These are phyloP conservation scores for Westerdykella sp. DNA, from an alignment of 2,329 filamentous ascomycete genomes.

Conservation along the genomic window DNA sequence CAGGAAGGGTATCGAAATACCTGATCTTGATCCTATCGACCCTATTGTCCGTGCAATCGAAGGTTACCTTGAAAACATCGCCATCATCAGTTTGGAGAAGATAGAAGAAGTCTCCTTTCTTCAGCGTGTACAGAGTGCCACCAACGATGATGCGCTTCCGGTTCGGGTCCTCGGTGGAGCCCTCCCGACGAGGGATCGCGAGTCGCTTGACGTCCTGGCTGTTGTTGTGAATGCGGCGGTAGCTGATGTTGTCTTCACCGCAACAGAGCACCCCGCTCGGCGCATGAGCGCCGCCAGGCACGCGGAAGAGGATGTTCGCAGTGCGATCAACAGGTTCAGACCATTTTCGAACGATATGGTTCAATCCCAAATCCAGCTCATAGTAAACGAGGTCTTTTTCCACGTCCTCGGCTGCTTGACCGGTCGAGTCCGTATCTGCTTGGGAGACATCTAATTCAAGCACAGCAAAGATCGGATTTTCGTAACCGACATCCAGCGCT, in stretches of 20 bases:
- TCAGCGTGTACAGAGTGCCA: slow-evolving; percentile 96
- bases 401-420: slow-evolving; percentile 69
- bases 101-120: slow-evolving; percentile 88
- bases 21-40: slow-evolving; percentile 85
- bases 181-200: slow-evolving; percentile 78
- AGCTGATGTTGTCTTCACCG: slow-evolving; percentile 89
- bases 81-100: slow-evolving; percentile 93
- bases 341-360: slow-evolving; percentile 97
- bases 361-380: slow-evolving; percentile 90
- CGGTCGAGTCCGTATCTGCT: slow-evolving; percentile 82
- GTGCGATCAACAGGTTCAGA: slow-evolving; percentile 87
- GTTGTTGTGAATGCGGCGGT: slow-evolving; percentile 76
- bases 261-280: slow-evolving; percentile 95
- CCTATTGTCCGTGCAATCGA: slow-evolving; percentile 65
- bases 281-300: slow-evolving; percentile 87
- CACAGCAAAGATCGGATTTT: slow-evolving; percentile 92
- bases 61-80: slow-evolving; percentile 94
- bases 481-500: slow-evolving; percentile 89
- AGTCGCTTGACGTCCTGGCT: slow-evolving; percentile 77
- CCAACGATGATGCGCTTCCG: slow-evolving; percentile 81
- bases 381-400: slow-evolving; percentile 96
- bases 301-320: slow-evolving; percentile 85
- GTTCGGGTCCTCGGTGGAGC: slow-evolving; percentile 84
- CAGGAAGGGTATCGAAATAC: slow-evolving; percentile 93
- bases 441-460: slow-evolving; percentile 92